A percentile compares a stretch with the other conserved stretches of the same genome.
Conservation (phyloP, 148 eudicot species). For the Amaranthus hypochondriacus region DNA sequence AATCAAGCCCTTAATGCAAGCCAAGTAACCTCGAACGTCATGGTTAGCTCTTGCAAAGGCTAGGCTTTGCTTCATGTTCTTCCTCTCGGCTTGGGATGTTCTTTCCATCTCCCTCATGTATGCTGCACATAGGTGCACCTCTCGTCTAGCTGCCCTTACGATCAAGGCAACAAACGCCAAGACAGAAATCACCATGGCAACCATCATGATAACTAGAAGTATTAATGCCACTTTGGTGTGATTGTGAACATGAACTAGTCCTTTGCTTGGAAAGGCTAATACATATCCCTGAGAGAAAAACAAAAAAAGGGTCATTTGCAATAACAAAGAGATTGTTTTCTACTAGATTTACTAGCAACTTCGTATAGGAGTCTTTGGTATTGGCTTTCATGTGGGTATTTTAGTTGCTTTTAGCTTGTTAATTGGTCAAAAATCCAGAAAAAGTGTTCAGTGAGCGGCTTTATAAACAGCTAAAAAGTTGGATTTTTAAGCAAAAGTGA, state of each 20-base stretch:
- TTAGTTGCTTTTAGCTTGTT: too few species aligned
- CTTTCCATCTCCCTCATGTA: conserved; percentile 63
- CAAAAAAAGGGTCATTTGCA: too few species aligned
- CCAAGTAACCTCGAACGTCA: conserved; percentile 62
- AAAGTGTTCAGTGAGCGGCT: too few species aligned
- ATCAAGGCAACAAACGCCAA: conserved; percentile 27
- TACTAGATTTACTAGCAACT: too few species aligned
- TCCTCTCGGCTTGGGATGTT: conserved; percentile 63
- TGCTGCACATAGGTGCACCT: conserved; percentile 40
- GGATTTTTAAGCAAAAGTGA: too few species aligned
- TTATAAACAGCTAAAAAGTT: too few species aligned
- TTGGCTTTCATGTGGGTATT: too few species aligned
- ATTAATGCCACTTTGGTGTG: conserved; percentile 23
- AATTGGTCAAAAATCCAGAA: too few species aligned
- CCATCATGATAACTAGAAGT: conserved; percentile 28
- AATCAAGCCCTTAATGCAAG: conserved; percentile 53
- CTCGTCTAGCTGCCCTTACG: conserved; percentile 31
- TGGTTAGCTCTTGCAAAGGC: conserved; percentile 75
- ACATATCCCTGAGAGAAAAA: conserved; percentile 39
- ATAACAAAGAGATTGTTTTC: too few species aligned
- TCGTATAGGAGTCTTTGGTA: too few species aligned
- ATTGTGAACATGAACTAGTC: conserved; percentile 22
- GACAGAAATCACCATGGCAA: conserved; percentile 20
- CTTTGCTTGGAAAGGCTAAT: conserved; percentile 35
- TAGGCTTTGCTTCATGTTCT: conserved; percentile 50